phyloP scores from a whole-genome alignment of 2,329 filamentous ascomycete genomes.

The Diaporthe helianthi region DNA sequence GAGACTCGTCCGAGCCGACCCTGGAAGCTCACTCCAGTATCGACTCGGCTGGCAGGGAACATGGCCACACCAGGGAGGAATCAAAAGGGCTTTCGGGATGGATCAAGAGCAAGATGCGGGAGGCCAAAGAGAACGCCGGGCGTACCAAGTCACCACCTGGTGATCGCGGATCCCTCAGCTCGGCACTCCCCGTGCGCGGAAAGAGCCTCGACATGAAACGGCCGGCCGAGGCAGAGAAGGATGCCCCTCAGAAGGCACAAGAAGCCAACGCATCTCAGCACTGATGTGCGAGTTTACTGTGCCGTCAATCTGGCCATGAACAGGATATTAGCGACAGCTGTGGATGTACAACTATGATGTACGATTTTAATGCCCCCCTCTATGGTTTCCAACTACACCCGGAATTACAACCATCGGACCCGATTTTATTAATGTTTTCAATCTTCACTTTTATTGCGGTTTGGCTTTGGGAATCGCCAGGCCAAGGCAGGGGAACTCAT shows the following conservation, averaged over 20 bases:
- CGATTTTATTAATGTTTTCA: conserved; percentile 32
- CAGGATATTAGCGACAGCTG: conserved; percentile 22
- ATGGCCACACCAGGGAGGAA: conserved; percentile 54
- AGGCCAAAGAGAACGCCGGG: conserved; percentile 63
- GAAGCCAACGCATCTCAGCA: conserved; percentile 29
- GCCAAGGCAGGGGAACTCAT: neutral
- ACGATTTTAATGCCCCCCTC: conserved; percentile 27
- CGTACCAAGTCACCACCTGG: conserved; percentile 64
- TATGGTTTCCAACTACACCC: conserved; percentile 18
- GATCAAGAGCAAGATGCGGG: conserved; percentile 67
- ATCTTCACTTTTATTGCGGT: conserved; percentile 23
- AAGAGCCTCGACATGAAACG: conserved; percentile 58
- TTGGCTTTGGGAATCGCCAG: conserved; percentile 11
- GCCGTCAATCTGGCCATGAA: neutral
- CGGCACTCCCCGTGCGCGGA: conserved; percentile 48
- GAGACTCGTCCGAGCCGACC: conserved; percentile 57
- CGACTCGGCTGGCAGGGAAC: conserved; percentile 42
- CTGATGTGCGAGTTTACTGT: neutral
- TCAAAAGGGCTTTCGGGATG: conserved; percentile 61
- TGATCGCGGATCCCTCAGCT: conserved; percentile 42
- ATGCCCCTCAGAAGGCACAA: conserved; percentile 17
- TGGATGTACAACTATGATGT: conserved; percentile 30
- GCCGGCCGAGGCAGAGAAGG: conserved; percentile 46
- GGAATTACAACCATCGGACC: conserved; percentile 19
- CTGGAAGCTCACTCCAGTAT: conserved; percentile 49